Evolutionary conservation across 257 asterid species (phyloP).

Genomic region (Coffea eugenioides): DNA sequence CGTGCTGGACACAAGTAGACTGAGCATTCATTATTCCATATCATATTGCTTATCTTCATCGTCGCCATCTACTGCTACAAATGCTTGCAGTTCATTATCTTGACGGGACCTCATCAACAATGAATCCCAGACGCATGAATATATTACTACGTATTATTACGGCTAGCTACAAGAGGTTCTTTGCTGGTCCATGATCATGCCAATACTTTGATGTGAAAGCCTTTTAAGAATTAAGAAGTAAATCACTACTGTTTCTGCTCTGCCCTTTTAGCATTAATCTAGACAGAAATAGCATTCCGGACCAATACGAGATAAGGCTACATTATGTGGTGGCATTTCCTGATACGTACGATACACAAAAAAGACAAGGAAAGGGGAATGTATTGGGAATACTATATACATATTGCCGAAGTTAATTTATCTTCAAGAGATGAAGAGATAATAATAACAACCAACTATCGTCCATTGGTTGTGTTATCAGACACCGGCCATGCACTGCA

Average conservation of each 20-base stretch:
- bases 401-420: not conserved
- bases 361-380: not conserved
- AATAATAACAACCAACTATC: not conserved
- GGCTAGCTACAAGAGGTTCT: not conserved
- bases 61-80: not conserved
- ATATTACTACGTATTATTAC: too few relatives aligned
- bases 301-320: not conserved
- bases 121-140: not conserved
- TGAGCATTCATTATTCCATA: not conserved
- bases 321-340: not conserved
- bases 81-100: not conserved
- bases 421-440: not conserved
- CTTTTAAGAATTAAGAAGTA: not conserved
- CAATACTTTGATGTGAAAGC: not conserved
- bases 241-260: not conserved
- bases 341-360: not conserved
- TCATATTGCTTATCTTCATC: not conserved
- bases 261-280: not conserved
- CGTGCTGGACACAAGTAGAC: not conserved
- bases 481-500: too few relatives aligned
- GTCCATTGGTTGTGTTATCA: not conserved
- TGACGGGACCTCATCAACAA: slow-evolving; percentile 2
- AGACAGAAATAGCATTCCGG: not conserved
- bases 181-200: slow-evolving; percentile 2
- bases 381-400: not conserved